Conservation (phyloP, 176 grass and related monocot genomes). For the Musa beccarii region DNA sequence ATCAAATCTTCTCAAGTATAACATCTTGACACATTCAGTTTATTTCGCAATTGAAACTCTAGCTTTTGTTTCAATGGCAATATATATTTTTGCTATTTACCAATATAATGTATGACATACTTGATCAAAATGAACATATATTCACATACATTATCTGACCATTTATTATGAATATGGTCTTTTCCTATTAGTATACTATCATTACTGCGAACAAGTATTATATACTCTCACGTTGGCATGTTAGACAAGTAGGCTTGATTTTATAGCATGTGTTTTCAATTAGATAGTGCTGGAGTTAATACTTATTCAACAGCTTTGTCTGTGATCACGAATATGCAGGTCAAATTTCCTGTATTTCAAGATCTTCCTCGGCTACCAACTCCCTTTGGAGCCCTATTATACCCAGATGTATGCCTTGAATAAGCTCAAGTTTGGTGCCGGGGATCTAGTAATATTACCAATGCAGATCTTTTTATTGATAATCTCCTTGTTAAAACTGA, state of each 20-base stretch:
- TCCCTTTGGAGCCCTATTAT: constrained; percentile 62
- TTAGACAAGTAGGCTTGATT: background rate
- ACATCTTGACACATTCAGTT: background rate
- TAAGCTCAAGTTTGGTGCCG: background rate
- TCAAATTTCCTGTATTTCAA: constrained; percentile 65
- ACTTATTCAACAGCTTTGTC: background rate
- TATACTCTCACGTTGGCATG: background rate
- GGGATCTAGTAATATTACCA: background rate
- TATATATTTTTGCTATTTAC: background rate
- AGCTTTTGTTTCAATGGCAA: background rate
- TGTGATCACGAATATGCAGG: constrained; percentile 35
- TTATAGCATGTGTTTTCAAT: background rate
- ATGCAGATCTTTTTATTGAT: background rate
- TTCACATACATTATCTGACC: background rate
- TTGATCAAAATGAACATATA: background rate
- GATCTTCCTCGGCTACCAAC: constrained; percentile 58
- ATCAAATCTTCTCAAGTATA: background rate
- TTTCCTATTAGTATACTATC: background rate
- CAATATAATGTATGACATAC: background rate
- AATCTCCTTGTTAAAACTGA: constrained; percentile 20
- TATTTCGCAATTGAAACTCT: background rate
- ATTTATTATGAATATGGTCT: background rate
- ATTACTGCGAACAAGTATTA: background rate
- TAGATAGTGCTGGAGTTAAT: background rate
- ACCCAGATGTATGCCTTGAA: constrained; percentile 50